These are phyloP conservation scores for Alloascoidea hylecoeti DNA, from an alignment of 805 yeast genomes.

Conservation along the genomic window DNA sequence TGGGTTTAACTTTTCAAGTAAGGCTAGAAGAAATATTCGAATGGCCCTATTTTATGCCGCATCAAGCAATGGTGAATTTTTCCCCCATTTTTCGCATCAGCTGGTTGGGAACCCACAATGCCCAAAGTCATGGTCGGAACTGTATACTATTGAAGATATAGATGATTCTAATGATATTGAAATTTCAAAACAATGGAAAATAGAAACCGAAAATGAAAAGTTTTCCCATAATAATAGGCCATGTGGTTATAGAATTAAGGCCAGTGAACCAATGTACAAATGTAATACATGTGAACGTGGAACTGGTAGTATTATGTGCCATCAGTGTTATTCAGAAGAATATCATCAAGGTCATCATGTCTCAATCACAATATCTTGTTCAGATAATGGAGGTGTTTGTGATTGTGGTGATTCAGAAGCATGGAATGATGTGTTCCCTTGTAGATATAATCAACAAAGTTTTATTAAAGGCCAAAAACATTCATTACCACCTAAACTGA, in stretches of 20 bases:
- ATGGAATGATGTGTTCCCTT: constrained; percentile 41
- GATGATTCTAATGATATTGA: not conserved
- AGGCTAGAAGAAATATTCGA: constrained; percentile 17
- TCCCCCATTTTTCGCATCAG: too few relatives aligned
- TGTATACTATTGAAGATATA: too few relatives aligned
- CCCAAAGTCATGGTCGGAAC: not conserved
- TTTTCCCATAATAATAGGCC: constrained; percentile 47
- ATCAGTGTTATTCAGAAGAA: constrained; percentile 55
- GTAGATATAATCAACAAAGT: constrained; percentile 33
- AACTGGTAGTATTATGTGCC: constrained; percentile 77
- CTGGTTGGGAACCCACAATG: too few relatives aligned
- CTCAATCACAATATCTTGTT: constrained; percentile 46
- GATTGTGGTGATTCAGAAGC: constrained; percentile 89
- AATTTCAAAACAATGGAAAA: not conserved
- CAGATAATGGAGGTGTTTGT: constrained; percentile 65
- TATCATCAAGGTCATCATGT: constrained; percentile 65
- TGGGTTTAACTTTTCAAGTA: not conserved
- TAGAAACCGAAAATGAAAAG: not conserved
- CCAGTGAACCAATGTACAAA: constrained; percentile 73
- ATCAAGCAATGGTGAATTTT: constrained; percentile 10
- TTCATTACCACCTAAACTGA: constrained; percentile 9
- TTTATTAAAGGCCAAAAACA: constrained; percentile 13
- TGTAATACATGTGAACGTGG: constrained; percentile 64
- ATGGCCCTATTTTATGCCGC: constrained; percentile 9
- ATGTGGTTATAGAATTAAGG: constrained; percentile 56